Percentiles rank a stretch among this genome's conserved stretches.
Conservation (phyloP, 2,329 filamentous ascomycete genomes). For the Dothistroma septosporum region DNA sequence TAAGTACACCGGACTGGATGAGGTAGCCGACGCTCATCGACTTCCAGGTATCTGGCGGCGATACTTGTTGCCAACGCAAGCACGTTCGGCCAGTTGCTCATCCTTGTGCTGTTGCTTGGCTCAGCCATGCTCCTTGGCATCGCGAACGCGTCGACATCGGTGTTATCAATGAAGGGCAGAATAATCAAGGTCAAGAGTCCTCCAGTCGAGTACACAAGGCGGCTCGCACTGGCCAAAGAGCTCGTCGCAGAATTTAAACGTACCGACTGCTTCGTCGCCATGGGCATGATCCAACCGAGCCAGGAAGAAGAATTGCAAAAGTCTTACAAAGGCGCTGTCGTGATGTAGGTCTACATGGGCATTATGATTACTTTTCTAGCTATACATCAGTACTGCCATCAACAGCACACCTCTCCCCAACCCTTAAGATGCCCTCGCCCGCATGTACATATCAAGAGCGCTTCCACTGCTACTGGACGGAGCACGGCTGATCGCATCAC, state of each 20-base stretch:
- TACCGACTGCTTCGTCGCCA: slow-evolving; percentile 37
- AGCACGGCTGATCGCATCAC: slow-evolving; percentile 26
- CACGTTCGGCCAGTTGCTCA: slow-evolving; percentile 49
- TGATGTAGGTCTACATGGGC: neutral
- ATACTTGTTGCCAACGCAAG: slow-evolving; percentile 54
- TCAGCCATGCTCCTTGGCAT: slow-evolving; percentile 53
- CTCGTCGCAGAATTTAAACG: slow-evolving; percentile 36
- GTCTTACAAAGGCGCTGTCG: slow-evolving; percentile 9
- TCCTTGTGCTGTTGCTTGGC: slow-evolving; percentile 51
- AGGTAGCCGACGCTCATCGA: too few relatives aligned
- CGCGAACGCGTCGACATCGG: slow-evolving; percentile 50
- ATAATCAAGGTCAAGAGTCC: slow-evolving; percentile 25
- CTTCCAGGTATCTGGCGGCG: slow-evolving; percentile 45
- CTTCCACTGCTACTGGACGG: slow-evolving; percentile 29
- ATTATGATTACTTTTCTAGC: slow-evolving; percentile 5
- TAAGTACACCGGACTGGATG: slow-evolving; percentile 29
- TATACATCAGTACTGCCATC: slow-evolving; percentile 11
- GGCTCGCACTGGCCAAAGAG: slow-evolving; percentile 38
- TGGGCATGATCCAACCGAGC: slow-evolving; percentile 36
- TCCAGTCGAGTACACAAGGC: slow-evolving; percentile 33
- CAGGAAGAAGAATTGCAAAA: slow-evolving; percentile 7
- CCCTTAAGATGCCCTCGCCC: slow-evolving; percentile 13
- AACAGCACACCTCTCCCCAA: neutral
- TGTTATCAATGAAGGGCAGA: slow-evolving; percentile 52
- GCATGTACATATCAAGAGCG: slow-evolving; percentile 38